These are phyloP conservation scores for Dioszegia hungarica DNA, from an alignment of 768 basidiomycete genomes.

Conservation along the genomic window DNA sequence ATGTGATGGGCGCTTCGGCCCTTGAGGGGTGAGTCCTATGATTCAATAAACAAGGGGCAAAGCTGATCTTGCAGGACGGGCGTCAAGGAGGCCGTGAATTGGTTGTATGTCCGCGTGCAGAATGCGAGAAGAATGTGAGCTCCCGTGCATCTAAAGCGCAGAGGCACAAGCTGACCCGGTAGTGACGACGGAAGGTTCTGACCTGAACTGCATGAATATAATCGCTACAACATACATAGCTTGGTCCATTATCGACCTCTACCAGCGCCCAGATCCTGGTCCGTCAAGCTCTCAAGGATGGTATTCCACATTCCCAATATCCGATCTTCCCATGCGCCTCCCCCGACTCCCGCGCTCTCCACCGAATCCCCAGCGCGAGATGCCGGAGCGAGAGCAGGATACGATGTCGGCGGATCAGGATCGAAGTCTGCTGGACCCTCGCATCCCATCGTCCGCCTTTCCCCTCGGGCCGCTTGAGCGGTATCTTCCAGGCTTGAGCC, in stretches of 20 bases:
- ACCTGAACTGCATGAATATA: background rate
- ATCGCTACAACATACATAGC: too few species aligned
- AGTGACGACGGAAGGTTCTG: conserved; percentile 3
- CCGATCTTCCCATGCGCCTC: conserved; percentile 19
- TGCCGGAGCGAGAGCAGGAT: background rate
- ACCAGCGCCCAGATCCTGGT: background rate
- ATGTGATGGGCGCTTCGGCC: conserved; percentile 86
- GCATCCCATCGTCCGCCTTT: background rate
- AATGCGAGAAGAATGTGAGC: conserved; percentile 62
- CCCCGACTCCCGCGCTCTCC: too few species aligned
- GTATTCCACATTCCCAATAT: conserved; percentile 24
- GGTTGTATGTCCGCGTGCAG: conserved; percentile 90
- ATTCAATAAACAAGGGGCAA: background rate
- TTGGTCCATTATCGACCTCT: background rate
- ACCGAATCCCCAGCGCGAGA: too few species aligned
- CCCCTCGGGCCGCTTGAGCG: background rate
- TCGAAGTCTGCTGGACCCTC: background rate
- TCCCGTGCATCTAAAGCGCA: background rate
- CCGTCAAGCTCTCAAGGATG: conserved; percentile 14
- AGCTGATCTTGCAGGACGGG: conserved; percentile 61
- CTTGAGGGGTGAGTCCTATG: conserved; percentile 70
- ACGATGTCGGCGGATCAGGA: conserved; percentile 1
- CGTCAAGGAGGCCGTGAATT: conserved; percentile 82
- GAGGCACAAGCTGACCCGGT: background rate
- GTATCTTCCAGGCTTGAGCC: background rate